These are phyloP conservation scores for Anthracocystis walkeri DNA, from an alignment of 1,284 basidiomycete species.

Conservation along the genomic window DNA sequence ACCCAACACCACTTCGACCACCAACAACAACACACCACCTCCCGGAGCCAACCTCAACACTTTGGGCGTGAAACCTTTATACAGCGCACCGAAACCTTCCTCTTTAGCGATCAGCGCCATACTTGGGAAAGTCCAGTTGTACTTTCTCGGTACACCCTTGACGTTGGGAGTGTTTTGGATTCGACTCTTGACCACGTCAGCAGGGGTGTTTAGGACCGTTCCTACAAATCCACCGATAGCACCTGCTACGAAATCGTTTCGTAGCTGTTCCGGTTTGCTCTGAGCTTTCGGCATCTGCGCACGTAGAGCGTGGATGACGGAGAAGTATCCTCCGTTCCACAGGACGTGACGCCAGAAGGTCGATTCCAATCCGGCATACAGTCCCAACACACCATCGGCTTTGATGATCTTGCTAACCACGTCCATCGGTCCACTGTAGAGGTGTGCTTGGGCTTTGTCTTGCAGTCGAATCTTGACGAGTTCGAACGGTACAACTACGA, in stretches of 20 bases:
- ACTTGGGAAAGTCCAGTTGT: slow-evolving; percentile 83
- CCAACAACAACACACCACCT: slow-evolving; percentile 88
- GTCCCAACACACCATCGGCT: slow-evolving; percentile 85
- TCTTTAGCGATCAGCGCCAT: slow-evolving; percentile 84
- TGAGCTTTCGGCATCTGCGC: slow-evolving; percentile 82
- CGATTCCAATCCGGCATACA: slow-evolving; percentile 74
- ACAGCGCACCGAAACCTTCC: slow-evolving; percentile 88
- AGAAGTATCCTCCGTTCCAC: slow-evolving; percentile 76
- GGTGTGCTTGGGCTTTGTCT: slow-evolving; percentile 83
- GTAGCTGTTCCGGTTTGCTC: slow-evolving; percentile 76
- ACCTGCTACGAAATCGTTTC: slow-evolving; percentile 94
- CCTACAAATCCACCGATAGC: slow-evolving; percentile 90
- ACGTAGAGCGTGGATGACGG: slow-evolving; percentile 85
- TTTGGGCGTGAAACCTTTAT: slow-evolving; percentile 85
- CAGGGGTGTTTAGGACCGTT: slow-evolving; percentile 80
- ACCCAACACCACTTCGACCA: slow-evolving; percentile 63
- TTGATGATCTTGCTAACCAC: slow-evolving; percentile 91
- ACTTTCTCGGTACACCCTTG: slow-evolving; percentile 75
- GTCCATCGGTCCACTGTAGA: slow-evolving; percentile 90
- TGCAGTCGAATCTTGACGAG: slow-evolving; percentile 92
- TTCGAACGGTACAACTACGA: slow-evolving; percentile 97
- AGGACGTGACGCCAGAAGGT: slow-evolving; percentile 63
- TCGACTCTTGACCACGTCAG: slow-evolving; percentile 93
- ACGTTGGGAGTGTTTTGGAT: slow-evolving; percentile 78
- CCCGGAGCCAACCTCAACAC: slow-evolving; percentile 86